Base-by-base conservation (phyloP, 2,329 filamentous ascomycete genomes). In the Hypoxylon sp. region DNA sequence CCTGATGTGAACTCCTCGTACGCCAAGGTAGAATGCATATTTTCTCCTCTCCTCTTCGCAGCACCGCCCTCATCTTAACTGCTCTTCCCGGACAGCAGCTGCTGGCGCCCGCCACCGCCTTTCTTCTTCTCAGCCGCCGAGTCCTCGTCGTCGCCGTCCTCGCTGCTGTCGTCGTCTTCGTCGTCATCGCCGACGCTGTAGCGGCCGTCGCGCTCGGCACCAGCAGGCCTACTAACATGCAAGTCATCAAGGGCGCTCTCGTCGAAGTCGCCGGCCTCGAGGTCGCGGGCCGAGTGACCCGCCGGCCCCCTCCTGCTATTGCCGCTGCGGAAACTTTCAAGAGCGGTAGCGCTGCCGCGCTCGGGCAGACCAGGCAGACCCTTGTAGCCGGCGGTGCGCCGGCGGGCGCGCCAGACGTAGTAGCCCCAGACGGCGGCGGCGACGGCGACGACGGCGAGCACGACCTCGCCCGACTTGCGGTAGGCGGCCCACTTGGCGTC, bases 401-500 rank as follows among this genome's bases (percentile, higher is more conserved):
- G 81, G 45, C 87, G 83, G 55, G 85, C 81, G 56, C 80, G 81
- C 84, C 85, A 89, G 68, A 90, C 75, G 64, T 83, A 88, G 71
- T 87, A 90, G n/a, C 88, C 91, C 88, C 91, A 96, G 10, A 84
- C 78, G 4, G 77, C 78, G 1, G 90, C 91, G 1, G 87, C 88
- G 57, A 95, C 84, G 48, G 88, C 80, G 15, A 97, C 91, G 45
- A 97, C 85, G 13, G 93, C 86, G 2, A 97, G 82, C 1, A 92
- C 92, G 5, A 93, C 85, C 75, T 96, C 91, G 47, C 93, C 92
- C 2, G 91, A 95, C 68, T 90, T 88, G 71, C 89, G 89, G 75
- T 97, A 97, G 0, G 93, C 93, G 48, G 88, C 85, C 90, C 92
- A 96, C 69, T 93, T 90, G 15, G 92, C 92, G 23, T 91, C 85